These are phyloP conservation scores for Chrysoporthe deuterocubensis DNA, from an alignment of 2,329 filamentous ascomycete species.

Conservation along the genomic window DNA sequence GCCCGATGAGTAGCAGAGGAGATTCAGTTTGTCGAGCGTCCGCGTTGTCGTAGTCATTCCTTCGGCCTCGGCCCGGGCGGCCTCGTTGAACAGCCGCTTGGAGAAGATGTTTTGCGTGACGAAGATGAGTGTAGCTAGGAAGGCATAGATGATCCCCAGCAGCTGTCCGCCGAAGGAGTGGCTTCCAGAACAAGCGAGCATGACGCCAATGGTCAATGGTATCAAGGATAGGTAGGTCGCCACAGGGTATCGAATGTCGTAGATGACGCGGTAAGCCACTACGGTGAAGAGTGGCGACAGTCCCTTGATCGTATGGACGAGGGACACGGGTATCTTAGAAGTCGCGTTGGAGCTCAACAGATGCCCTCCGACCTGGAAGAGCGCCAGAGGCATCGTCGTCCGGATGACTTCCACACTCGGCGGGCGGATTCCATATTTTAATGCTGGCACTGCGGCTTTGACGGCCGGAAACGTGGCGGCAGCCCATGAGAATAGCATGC, in stretches of 20 bases:
- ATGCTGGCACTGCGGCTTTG: conserved; percentile 72
- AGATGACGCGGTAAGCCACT: conserved; percentile 86
- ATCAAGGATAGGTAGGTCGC: conserved; percentile 88
- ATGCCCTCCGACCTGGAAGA: conserved; percentile 93
- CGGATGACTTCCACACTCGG: conserved; percentile 81
- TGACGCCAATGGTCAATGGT: conserved; percentile 92
- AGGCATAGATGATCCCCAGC: conserved; percentile 85
- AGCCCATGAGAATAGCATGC: conserved; percentile 77
- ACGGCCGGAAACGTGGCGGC: conserved; percentile 74
- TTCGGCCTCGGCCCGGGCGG: conserved; percentile 81
- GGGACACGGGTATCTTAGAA: conserved; percentile 90
- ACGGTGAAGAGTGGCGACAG: conserved; percentile 96
- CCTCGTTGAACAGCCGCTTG: conserved; percentile 96
- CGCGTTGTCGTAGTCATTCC: conserved; percentile 63
- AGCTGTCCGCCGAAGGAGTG: conserved; percentile 79
- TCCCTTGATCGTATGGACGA: conserved; percentile 98
- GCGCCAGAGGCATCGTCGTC: conserved; percentile 87
- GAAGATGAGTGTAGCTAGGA: conserved; percentile 90
- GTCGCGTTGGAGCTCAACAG: conserved; percentile 93
- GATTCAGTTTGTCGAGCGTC: conserved; percentile 95
- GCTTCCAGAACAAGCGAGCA: conserved; percentile 92
- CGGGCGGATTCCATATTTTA: conserved; percentile 81
- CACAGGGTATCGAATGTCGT: conserved; percentile 83
- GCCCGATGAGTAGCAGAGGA: conserved; percentile 95
- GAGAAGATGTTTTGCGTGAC: conserved; percentile 99